Conservation (phyloP, 495 filamentous ascomycete genomes). For the Penicillium goetzii region DNA sequence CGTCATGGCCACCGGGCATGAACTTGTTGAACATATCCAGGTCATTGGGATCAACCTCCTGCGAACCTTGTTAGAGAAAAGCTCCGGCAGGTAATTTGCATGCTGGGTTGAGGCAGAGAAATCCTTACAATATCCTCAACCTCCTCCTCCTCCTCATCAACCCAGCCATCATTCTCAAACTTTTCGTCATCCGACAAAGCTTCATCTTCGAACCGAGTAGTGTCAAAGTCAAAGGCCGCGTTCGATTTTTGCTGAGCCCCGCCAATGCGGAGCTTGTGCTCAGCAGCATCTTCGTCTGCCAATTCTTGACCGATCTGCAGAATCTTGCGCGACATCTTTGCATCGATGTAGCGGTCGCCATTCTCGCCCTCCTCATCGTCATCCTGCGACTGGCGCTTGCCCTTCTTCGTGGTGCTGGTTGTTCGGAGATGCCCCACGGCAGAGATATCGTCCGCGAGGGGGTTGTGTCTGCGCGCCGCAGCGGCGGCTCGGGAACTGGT, state of each 20-base stretch:
- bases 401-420: constrained; percentile 55
- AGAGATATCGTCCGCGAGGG: constrained; percentile 71
- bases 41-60: constrained; percentile 89
- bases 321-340: constrained; percentile 84
- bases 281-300: constrained; percentile 71
- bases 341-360: constrained; percentile 75
- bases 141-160: constrained; percentile 54
- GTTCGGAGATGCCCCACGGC: constrained; percentile 63
- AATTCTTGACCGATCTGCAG: constrained; percentile 82
- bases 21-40: constrained; percentile 89
- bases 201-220: constrained; percentile 60
- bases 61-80: constrained; percentile 21
- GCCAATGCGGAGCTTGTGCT: constrained; percentile 41
- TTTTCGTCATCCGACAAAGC: constrained; percentile 61
- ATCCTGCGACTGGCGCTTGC: constrained; percentile 58
- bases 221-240: constrained; percentile 67
- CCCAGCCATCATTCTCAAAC: constrained; percentile 59
- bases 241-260: constrained; percentile 44
- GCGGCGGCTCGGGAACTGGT: constrained; percentile 45
- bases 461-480: constrained; percentile 63
- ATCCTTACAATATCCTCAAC: constrained; percentile 69
- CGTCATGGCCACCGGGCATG: constrained; percentile 60
- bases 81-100: not conserved
- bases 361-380: constrained; percentile 63
- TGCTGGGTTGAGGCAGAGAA: not conserved